Evolutionary conservation across 176 grass and related monocot genomes (phyloP).

Genomic region (Miscanthus lutarioriparius): DNA sequence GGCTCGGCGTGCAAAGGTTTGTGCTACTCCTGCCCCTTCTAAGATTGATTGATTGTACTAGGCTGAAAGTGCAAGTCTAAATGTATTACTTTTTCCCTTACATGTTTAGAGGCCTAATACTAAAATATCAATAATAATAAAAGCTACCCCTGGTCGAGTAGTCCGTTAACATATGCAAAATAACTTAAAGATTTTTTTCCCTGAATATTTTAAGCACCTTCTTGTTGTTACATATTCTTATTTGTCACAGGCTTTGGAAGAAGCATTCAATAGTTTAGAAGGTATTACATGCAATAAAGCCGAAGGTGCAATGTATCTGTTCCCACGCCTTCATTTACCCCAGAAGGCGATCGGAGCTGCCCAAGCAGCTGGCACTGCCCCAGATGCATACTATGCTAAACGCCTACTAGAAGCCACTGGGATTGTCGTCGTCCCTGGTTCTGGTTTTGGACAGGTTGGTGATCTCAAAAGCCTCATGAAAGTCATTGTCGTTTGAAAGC

Average conservation of each 20-base stretch:
- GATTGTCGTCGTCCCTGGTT: conserved; percentile 80
- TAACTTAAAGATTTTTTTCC: background rate
- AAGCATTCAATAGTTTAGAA: conserved; percentile 93
- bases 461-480: background rate
- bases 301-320: conserved; percentile 98
- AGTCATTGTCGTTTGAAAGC: conserved; percentile 1
- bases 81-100: background rate
- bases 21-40: conserved; percentile 4
- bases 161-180: background rate
- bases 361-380: conserved; percentile 54
- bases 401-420: conserved; percentile 91
- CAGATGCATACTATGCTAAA: conserved; percentile 81
- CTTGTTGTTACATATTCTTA: conserved; percentile 7
- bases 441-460: conserved; percentile 90
- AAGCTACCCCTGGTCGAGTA: background rate
- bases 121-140: background rate
- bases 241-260: conserved; percentile 80
- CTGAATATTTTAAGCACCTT: background rate
- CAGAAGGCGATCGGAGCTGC: conserved; percentile 79
- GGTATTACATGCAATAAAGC: conserved; percentile 95
- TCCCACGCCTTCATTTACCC: conserved; percentile 77
- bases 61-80: conserved; percentile 9
- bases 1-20: conserved; percentile 84
- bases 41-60: background rate
- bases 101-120: background rate